Conservation (phyloP, 345 rosid genomes). For the Crucihimalaya himalaica region DNA sequence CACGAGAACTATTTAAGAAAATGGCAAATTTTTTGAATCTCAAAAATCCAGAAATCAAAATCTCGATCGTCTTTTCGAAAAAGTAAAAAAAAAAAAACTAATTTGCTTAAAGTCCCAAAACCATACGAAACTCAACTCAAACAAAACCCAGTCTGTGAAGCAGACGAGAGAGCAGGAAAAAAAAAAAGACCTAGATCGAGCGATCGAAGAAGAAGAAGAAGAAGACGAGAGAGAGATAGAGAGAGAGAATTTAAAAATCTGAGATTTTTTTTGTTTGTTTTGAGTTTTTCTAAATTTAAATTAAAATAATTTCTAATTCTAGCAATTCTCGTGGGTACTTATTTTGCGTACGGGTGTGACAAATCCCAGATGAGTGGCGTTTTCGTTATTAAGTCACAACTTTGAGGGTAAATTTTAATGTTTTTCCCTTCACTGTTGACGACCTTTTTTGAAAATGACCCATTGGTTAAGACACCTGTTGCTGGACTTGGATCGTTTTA, state of each 20-base stretch:
- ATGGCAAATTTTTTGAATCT: constrained; percentile 4
- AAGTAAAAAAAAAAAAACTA: background rate
- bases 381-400: background rate
- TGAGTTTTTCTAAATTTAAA: constrained; percentile 7
- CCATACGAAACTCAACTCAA: constrained; percentile 7
- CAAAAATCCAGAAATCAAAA: background rate
- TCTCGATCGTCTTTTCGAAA: constrained; percentile 7
- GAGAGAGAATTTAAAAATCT: constrained; percentile 9
- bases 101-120: background rate
- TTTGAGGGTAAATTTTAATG: background rate
- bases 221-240: constrained; percentile 15
- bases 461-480: constrained; percentile 21
- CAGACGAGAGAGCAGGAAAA: background rate
- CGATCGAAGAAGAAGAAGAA: constrained; percentile 35
- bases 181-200: constrained; percentile 34
- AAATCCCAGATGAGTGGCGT: constrained; percentile 27
- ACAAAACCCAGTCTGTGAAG: background rate
- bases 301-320: background rate
- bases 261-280: background rate
- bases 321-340: constrained; percentile 27
- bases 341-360: constrained; percentile 34
- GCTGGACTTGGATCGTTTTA: constrained; percentile 31
- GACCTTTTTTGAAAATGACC: constrained; percentile 21
- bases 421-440: background rate
- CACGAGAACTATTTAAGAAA: background rate